Conservation (phyloP, 257 asterid species). For the Fraxinus anomala region DNA sequence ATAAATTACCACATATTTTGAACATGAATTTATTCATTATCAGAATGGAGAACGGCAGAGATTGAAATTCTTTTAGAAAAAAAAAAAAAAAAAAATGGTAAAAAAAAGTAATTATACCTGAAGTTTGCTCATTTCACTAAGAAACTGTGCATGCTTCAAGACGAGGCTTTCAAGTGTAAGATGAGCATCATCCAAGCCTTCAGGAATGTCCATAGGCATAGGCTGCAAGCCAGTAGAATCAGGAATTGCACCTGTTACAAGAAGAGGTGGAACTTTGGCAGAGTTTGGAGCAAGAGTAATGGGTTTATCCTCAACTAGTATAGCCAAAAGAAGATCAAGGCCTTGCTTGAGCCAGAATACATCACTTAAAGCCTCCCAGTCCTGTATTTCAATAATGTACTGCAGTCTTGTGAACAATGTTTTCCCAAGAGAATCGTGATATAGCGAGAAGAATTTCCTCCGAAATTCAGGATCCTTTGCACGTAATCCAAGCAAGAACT, state of each 20-base stretch:
- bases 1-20: neutral
- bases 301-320: constrained; percentile 89
- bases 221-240: constrained; percentile 72
- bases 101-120: constrained; percentile 48
- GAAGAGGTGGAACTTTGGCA: constrained; percentile 83
- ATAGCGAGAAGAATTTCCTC: constrained; percentile 75
- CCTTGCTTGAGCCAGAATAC: constrained; percentile 99
- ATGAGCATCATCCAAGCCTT: constrained; percentile 79
- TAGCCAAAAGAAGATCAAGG: constrained; percentile 96
- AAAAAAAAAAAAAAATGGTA: constrained; percentile 19
- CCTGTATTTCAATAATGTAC: constrained; percentile 90
- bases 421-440: constrained; percentile 89
- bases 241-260: constrained; percentile 50
- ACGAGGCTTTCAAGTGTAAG: constrained; percentile 76
- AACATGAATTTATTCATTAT: neutral
- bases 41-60: constrained; percentile 4
- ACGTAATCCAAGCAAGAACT: constrained; percentile 84
- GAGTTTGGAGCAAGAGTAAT: constrained; percentile 96
- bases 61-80: neutral
- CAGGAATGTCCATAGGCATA: constrained; percentile 73
- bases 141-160: constrained; percentile 80
- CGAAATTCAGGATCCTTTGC: constrained; percentile 90
- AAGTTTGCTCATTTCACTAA: constrained; percentile 86
- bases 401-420: constrained; percentile 88
- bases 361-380: constrained; percentile 98